A percentile compares a stretch with the other conserved stretches of the same genome.
These are phyloP conservation scores for Paramarasmius palmivorus DNA, from an alignment of 1,284 basidiomycete genomes.

Conservation along the genomic window DNA sequence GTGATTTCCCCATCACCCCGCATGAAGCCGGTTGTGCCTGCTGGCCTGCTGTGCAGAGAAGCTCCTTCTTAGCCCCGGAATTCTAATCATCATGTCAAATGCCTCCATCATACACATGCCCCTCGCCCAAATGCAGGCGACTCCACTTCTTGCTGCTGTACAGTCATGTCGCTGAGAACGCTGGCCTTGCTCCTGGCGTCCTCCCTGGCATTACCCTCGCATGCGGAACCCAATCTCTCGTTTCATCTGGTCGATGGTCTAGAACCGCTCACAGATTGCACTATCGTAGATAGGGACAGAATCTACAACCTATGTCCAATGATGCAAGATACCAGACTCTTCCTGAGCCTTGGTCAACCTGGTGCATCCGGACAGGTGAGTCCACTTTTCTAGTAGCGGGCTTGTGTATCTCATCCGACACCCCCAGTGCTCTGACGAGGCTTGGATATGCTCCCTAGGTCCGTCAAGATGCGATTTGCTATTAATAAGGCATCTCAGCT, in stretches of 20 bases:
- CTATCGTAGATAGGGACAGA: not conserved
- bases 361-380: too few species aligned
- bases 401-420: not conserved
- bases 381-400: too few species aligned
- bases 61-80: too few species aligned
- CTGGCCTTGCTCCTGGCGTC: not conserved
- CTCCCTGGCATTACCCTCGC: not conserved
- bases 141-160: not conserved
- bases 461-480: not conserved
- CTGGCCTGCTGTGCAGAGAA: too few species aligned
- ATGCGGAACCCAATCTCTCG: not conserved
- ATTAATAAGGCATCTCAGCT: not conserved
- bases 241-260: too few species aligned
- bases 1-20: too few species aligned
- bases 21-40: too few species aligned
- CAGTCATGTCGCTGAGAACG: not conserved
- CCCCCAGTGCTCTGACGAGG: conserved; percentile 1
- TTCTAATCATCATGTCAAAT: too few species aligned
- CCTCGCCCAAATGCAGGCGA: not conserved
- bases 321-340: not conserved
- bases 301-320: conserved; percentile 1
- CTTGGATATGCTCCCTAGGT: conserved; percentile 4
- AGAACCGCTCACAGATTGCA: not conserved
- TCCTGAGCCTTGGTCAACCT: not conserved
- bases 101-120: not conserved